Evolutionary conservation across 805 yeast species (phyloP).

Genomic region (Alloascoidea africana): DNA sequence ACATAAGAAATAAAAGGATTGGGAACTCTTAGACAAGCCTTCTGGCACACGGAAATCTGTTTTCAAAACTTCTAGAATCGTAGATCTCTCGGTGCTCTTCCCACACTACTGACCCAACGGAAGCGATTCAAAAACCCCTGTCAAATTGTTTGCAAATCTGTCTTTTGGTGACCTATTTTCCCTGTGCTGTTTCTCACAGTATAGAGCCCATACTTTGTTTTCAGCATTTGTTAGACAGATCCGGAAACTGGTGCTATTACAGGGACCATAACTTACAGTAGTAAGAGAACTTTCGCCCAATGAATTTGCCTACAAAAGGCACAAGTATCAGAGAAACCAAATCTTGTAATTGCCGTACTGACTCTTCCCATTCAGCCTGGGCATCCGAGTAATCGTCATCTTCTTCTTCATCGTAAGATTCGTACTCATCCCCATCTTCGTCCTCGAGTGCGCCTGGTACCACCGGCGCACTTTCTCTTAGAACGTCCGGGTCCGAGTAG

Average conservation of each 20-base stretch:
- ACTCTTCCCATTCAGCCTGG: constrained; percentile 66
- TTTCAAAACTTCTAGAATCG: no score
- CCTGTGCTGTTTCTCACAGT: neutral
- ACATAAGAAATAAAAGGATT: no score
- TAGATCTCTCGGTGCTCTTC: no score
- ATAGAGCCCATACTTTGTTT: neutral
- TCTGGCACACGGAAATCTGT: no score
- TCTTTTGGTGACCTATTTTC: no score
- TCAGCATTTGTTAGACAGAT: neutral
- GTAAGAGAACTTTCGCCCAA: constrained; percentile 44
- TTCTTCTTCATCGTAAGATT: no score
- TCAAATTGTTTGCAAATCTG: no score
- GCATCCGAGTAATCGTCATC: constrained; percentile 21
- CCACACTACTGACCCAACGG: no score
- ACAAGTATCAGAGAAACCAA: constrained; percentile 39
- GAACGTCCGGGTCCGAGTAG: constrained; percentile 3
- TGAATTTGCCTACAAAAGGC: constrained; percentile 51
- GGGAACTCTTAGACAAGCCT: no score
- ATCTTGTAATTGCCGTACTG: constrained; percentile 38
- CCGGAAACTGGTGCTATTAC: neutral
- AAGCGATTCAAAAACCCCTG: no score
- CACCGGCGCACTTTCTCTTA: neutral
- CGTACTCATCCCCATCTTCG: constrained; percentile 3
- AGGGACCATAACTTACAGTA: constrained; percentile 11
- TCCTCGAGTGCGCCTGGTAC: constrained; percentile 4